Conservation (phyloP, 768 basidiomycete species). For the Psilocybe sp. region DNA sequence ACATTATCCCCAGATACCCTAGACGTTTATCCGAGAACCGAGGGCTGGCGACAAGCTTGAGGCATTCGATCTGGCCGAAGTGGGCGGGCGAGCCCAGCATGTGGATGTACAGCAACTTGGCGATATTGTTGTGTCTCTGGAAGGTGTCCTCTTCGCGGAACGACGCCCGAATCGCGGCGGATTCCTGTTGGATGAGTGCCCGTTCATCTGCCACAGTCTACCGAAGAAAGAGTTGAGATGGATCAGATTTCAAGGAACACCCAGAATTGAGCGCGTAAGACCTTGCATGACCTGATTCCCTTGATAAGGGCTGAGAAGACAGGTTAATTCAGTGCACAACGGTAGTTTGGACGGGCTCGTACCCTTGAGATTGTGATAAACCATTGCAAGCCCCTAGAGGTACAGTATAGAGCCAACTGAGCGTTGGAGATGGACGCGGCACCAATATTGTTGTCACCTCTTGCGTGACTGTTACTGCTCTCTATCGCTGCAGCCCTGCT, state of each 20-base stretch:
- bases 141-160: constrained; percentile 97
- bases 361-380: constrained; percentile 88
- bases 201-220: constrained; percentile 99
- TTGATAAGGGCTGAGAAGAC: constrained; percentile 81
- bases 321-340: constrained; percentile 20
- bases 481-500: no score
- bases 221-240: constrained; percentile 17
- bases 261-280: constrained; percentile 21
- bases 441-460: not conserved
- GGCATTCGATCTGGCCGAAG: constrained; percentile 97
- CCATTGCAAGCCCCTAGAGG: constrained; percentile 40
- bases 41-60: constrained; percentile 92
- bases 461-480: not conserved
- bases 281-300: constrained; percentile 97
- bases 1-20: constrained; percentile 97
- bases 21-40: constrained; percentile 95
- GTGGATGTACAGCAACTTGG: constrained; percentile 96
- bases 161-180: constrained; percentile 92
- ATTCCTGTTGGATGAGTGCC: constrained; percentile 94
- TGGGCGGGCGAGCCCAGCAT: constrained; percentile 99
- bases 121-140: constrained; percentile 94
- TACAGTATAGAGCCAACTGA: not conserved
- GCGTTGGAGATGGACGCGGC: not conserved
- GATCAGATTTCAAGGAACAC: constrained; percentile 15
- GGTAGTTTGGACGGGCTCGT: constrained; percentile 13